phyloP scores from a whole-genome alignment of 257 asterid genomes.

The Mitragyna speciosa region DNA sequence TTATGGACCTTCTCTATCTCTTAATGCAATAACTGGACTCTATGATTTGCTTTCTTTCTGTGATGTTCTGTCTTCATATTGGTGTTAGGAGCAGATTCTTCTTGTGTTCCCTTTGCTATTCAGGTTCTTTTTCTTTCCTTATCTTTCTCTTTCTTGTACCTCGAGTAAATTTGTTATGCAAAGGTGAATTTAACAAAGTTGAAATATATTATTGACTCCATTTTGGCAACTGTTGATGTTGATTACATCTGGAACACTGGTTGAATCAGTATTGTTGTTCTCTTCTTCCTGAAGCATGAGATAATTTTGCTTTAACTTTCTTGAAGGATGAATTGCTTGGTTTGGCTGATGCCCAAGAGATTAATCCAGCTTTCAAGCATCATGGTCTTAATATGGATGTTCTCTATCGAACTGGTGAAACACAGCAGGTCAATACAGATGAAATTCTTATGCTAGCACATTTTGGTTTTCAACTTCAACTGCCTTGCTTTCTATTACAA shows the following conservation, averaged over 20 bases:
- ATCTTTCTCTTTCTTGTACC: not conserved
- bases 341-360: slow-evolving; percentile 62
- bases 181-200: no score
- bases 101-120: not conserved
- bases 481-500: not conserved
- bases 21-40: not conserved
- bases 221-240: not conserved
- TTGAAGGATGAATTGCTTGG: slow-evolving; percentile 96
- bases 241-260: not conserved
- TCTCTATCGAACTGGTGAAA: slow-evolving; percentile 86
- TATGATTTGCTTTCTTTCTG: not conserved
- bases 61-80: not conserved
- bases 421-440: slow-evolving; percentile 57
- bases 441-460: not conserved
- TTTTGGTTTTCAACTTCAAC: slow-evolving; percentile 4
- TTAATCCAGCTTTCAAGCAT: slow-evolving; percentile 53
- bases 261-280: not conserved
- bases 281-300: slow-evolving; percentile 1
- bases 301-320: slow-evolving; percentile 21
- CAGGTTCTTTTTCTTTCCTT: not conserved
- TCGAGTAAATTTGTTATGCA: not conserved
- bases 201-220: not conserved
- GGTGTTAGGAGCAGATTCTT: not conserved
- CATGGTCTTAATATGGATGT: slow-evolving; percentile 71
- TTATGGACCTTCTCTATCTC: not conserved